Evolutionary conservation across 2,329 filamentous ascomycete genomes (phyloP).

Genomic region (Elsinoe necatrix): DNA sequence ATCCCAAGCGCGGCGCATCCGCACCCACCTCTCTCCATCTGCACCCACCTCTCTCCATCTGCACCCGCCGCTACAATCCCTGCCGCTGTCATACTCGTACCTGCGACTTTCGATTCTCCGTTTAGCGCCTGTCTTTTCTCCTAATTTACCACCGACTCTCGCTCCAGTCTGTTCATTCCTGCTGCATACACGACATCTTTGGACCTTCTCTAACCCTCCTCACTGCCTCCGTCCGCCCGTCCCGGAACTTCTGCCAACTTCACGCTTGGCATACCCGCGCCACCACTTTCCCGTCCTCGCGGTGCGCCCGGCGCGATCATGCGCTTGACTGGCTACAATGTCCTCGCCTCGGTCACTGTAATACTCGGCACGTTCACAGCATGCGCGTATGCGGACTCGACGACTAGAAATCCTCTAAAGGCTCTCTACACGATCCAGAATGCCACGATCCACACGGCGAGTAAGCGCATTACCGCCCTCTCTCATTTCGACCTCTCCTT

Average conservation of each 20-base stretch:
- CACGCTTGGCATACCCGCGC: neutral
- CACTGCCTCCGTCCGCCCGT: too few species aligned
- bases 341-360: constrained; percentile 18
- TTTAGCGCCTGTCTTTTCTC: neutral
- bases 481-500: constrained; percentile 84
- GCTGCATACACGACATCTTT: neutral
- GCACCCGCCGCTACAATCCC: neutral
- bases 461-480: constrained; percentile 67
- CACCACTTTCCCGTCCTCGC: neutral
- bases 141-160: neutral
- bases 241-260: neutral
- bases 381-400: constrained; percentile 41
- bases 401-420: constrained; percentile 65
- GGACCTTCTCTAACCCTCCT: neutral
- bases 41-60: neutral
- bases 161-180: neutral
- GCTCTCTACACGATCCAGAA: constrained; percentile 66
- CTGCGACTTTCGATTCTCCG: neutral
- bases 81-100: neutral
- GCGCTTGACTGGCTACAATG: constrained; percentile 18
- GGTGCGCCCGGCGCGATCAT: constrained; percentile 17
- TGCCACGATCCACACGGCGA: constrained; percentile 67
- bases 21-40: neutral
- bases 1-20: constrained; percentile 4
- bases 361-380: constrained; percentile 18